Evolutionary conservation across 2,329 filamentous ascomycete genomes (phyloP).

Genomic region (Elsinoe fawcettii): DNA sequence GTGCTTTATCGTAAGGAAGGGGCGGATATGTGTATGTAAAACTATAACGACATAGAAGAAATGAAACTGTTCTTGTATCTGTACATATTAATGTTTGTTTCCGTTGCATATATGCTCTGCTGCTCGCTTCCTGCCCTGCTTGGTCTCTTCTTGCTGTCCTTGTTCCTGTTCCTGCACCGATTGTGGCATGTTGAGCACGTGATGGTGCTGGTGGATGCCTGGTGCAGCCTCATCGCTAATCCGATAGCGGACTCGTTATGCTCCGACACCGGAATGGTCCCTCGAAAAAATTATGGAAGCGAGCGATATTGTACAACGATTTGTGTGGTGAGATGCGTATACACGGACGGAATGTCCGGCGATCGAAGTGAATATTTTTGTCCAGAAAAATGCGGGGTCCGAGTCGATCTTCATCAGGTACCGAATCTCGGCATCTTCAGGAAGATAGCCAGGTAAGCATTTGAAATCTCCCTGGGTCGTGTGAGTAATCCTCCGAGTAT

Average conservation of each 20-base stretch:
- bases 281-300: background rate
- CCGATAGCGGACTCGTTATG: background rate
- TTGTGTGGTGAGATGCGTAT: background rate
- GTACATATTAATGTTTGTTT: constrained; percentile 1
- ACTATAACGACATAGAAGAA: constrained; percentile 6
- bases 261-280: background rate
- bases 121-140: background rate
- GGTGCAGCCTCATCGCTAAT: background rate
- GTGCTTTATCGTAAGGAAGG: background rate
- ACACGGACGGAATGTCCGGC: background rate
- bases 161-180: background rate
- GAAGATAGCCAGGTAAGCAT: background rate
- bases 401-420: background rate
- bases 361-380: background rate
- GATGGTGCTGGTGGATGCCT: background rate
- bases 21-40: background rate
- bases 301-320: background rate
- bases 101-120: background rate
- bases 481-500: background rate
- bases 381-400: background rate
- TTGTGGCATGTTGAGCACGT: background rate
- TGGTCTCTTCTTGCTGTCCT: background rate
- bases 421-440: background rate
- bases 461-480: background rate
- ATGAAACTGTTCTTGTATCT: constrained; percentile 8